Percentiles rank a stretch among this genome's conserved stretches.
phyloP scores from a whole-genome alignment of 768 basidiomycete genomes.

The Kwoniella dejecticola region DNA sequence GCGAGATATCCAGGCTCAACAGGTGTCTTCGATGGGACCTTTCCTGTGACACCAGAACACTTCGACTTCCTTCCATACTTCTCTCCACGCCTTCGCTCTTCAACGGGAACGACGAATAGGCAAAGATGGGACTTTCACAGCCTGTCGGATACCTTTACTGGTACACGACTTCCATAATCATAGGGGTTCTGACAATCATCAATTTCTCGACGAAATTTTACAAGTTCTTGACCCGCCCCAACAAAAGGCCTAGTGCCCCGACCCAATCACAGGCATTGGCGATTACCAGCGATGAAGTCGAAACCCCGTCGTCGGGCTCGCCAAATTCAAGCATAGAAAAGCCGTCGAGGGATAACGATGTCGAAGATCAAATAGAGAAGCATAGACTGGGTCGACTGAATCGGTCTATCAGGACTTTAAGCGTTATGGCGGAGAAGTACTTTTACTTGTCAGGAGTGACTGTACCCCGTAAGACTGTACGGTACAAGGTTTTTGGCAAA shows the following conservation, averaged over 20 bases:
- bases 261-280: background rate
- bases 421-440: slow-evolving; percentile 19
- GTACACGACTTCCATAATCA: slow-evolving; percentile 43
- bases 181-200: slow-evolving; percentile 33
- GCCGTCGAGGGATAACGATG: background rate
- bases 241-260: background rate
- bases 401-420: slow-evolving; percentile 1
- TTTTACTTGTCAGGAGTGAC: slow-evolving; percentile 26
- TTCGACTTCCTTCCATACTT: too few relatives aligned
- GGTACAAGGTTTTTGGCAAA: slow-evolving; percentile 15
- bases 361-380: background rate
- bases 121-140: slow-evolving; percentile 10
- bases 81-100: too few relatives aligned
- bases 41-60: too few relatives aligned
- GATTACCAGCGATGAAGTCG: background rate
- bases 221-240: slow-evolving; percentile 10
- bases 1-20: too few relatives aligned
- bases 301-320: background rate
- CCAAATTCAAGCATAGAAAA: background rate
- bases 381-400: slow-evolving; percentile 4
- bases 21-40: too few relatives aligned
- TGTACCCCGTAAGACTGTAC: slow-evolving; percentile 3
- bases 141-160: slow-evolving; percentile 43
- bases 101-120: background rate
- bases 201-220: slow-evolving; percentile 27